Percentiles rank a stretch among this genome's conserved stretches.
phyloP scores from a whole-genome alignment of 2,329 filamentous ascomycete species.

The Exophiala dermatitidis region DNA sequence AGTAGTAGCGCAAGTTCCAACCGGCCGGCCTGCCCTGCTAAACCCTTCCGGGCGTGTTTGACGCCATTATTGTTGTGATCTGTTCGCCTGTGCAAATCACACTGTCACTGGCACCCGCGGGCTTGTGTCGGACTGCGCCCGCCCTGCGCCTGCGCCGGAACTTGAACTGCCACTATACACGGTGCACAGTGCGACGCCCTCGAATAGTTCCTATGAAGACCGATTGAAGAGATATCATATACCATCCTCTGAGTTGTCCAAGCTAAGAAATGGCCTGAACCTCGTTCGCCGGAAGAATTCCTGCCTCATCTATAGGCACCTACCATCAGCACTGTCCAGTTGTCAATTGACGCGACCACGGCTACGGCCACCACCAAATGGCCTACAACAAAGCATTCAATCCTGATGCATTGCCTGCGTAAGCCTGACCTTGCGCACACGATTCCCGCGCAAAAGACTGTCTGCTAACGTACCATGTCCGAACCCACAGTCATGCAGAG shows the following conservation, averaged over 20 bases:
- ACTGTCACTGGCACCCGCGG: too few species aligned
- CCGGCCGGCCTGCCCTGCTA: background rate
- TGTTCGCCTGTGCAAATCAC: background rate
- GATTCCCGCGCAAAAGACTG: slow-evolving; percentile 25
- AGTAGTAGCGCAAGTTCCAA: too few species aligned
- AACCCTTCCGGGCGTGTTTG: background rate
- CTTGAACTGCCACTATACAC: too few species aligned
- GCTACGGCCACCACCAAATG: slow-evolving; percentile 48
- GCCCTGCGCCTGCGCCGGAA: too few species aligned
- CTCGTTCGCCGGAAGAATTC: too few species aligned
- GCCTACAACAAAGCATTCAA: slow-evolving; percentile 92
- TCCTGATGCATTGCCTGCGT: slow-evolving; percentile 90
- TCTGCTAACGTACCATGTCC: slow-evolving; percentile 2
- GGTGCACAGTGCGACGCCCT: too few species aligned
- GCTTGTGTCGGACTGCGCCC: too few species aligned
- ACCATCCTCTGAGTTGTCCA: too few species aligned
- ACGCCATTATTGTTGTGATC: background rate
- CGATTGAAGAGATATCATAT: too few species aligned
- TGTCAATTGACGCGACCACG: background rate
- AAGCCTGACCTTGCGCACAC: slow-evolving; percentile 25
- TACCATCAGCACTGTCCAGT: background rate
- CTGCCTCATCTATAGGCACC: too few species aligned
- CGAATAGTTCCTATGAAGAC: too few species aligned
- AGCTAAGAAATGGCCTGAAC: too few species aligned
- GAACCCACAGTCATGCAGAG: slow-evolving; percentile 58